These are phyloP conservation scores for Lachancea kluyveri DNA, from an alignment of 805 yeast genomes.

Conservation along the genomic window DNA sequence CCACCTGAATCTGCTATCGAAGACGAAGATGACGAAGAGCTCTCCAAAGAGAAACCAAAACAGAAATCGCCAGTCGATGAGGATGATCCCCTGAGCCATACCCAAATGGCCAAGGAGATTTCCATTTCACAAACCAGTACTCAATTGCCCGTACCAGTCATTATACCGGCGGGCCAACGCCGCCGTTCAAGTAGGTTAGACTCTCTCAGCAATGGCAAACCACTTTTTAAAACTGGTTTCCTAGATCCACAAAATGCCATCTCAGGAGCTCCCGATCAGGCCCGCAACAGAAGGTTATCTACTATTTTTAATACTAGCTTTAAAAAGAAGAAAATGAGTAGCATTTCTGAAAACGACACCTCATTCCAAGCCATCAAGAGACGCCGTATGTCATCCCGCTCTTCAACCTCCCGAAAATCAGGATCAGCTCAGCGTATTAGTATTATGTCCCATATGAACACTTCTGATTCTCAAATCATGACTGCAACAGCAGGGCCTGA, in stretches of 20 bases:
- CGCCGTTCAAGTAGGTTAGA: slow-evolving; percentile 35
- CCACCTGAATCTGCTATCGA: slow-evolving; percentile 7
- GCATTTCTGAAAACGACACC: slow-evolving; percentile 22
- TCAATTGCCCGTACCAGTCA: slow-evolving; percentile 21
- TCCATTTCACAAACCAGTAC: slow-evolving; percentile 7
- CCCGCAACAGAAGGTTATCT: slow-evolving; percentile 19
- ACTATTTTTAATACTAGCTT: slow-evolving; percentile 15
- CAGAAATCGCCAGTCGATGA: slow-evolving; percentile 9
- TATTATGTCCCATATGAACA: slow-evolving; percentile 23
- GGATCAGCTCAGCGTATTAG: slow-evolving; percentile 30
- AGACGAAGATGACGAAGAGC: slow-evolving; percentile 3
- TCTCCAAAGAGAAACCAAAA: slow-evolving; percentile 7
- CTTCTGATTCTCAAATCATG: slow-evolving; percentile 16
- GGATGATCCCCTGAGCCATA: slow-evolving; percentile 10
- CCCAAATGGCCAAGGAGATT: slow-evolving; percentile 12
- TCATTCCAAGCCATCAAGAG: slow-evolving; percentile 26
- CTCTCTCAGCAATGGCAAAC: slow-evolving; percentile 30
- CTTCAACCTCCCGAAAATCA: slow-evolving; percentile 21
- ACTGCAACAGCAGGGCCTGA: slow-evolving; percentile 14
- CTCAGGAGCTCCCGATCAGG: slow-evolving; percentile 3
- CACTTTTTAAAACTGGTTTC: slow-evolving; percentile 26
- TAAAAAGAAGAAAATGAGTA: slow-evolving; percentile 17
- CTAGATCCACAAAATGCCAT: slow-evolving; percentile 8
- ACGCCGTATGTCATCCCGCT: slow-evolving; percentile 23
- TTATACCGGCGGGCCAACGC: slow-evolving; percentile 5